Evolutionary conservation across 371 early-diverging fungal genomes (phyloP), one percentile per base, ranked within the genome.

Genomic region (Mucor plumbeus): DNA sequence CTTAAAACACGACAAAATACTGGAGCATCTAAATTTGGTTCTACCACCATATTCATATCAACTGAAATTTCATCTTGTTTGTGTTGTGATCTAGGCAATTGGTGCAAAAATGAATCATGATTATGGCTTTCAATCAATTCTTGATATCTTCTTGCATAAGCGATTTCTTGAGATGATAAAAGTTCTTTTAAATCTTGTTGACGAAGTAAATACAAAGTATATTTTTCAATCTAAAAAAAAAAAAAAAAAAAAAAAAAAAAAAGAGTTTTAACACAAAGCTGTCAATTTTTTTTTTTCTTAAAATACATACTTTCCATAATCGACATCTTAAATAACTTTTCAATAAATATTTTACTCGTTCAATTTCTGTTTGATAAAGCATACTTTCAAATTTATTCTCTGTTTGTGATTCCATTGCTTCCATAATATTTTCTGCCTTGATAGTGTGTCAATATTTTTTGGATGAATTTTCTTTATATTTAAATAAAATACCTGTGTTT

Each of bases 361-460:
- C 95, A 33, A 94, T 85, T 71, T 95, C 96, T 44, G 91, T 92
- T 66, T 90, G 88, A 60, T 88, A 88, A 13, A 95, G 63, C 69
- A 91, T 88, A 15, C 82, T 81, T 1, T 87, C 71, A 53, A 93
- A 77, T 34, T 74, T 76, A 43, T 76, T 63, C 35, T 71, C 63
- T 21, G 54, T 57, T 31, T 56, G 61, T 13, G 50, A 35, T n/a
- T 66, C 71, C 67, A 72, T 69, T 8, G 47, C 48, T 17, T 76
- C 74, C 39, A 61, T 63, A 10, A 72, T 55, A 35, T 41, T 54
- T 35, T 67, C 72, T 36, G 64, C 26, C 72, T 72, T 26, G 26
- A 26, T 26, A 38, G 15, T 11, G 38, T 38, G 38, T 38, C 38
- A 38, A 38, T 38, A 26, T 26, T 26, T 26, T 3, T 3, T 26